These are phyloP conservation scores for Calonectria naviculata DNA, from an alignment of 2,329 filamentous ascomycete species.

Conservation along the genomic window DNA sequence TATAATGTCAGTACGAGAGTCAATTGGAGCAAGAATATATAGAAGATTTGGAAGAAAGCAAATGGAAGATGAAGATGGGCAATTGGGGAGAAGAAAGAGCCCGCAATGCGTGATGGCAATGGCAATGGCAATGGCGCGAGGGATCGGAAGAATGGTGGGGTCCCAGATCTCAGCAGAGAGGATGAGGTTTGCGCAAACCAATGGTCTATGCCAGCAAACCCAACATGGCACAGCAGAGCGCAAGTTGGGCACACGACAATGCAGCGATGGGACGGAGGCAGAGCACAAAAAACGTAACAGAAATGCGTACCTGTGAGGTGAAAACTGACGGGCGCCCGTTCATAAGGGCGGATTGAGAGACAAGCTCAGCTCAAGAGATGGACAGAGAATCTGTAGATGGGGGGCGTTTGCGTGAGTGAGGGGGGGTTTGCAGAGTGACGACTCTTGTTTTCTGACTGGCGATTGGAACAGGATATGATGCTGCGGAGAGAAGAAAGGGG, in stretches of 20 bases:
- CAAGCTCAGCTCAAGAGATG: constrained; percentile 45
- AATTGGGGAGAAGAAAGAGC: constrained; percentile 8
- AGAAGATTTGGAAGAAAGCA: constrained; percentile 7
- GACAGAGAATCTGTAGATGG: constrained; percentile 21
- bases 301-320: constrained; percentile 79
- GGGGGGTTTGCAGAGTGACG: constrained; percentile 14
- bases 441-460: constrained; percentile 23
- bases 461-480: not conserved
- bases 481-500: constrained; percentile 23
- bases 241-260: constrained; percentile 2
- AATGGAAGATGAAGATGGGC: not conserved
- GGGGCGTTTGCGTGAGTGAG: constrained; percentile 3
- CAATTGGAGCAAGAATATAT: constrained; percentile 29
- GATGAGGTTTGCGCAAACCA: constrained; percentile 3
- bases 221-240: constrained; percentile 2
- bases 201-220: constrained; percentile 4
- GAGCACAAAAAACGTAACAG: not conserved
- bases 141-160: constrained; percentile 32
- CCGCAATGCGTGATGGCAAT: not conserved
- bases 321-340: constrained; percentile 86
- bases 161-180: constrained; percentile 18
- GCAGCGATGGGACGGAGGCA: not conserved
- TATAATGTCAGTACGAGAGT: constrained; percentile 54
- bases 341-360: constrained; percentile 76
- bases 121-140: not conserved